Base-by-base conservation (phyloP, 2,329 filamentous ascomycete genomes). In the Arachnomyces sp. region DNA sequence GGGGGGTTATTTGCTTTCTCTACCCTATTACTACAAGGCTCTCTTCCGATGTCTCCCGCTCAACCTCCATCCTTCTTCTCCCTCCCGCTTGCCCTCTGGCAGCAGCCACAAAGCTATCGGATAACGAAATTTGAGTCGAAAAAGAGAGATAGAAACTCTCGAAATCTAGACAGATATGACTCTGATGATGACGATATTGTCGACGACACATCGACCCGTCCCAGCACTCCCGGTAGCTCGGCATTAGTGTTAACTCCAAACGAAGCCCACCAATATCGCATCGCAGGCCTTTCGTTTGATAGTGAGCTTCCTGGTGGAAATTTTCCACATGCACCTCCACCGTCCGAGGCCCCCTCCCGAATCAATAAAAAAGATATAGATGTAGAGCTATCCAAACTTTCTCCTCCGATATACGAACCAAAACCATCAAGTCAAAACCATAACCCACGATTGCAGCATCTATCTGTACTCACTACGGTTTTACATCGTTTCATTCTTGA, bases 401-500 rank as follows among this genome's bases (percentile, higher is more conserved):
- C 58, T 14, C 49, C 55, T 28, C 61, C 61, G 2, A 45, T 66
- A 11, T 64, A 57, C 37, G 44, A 54, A 16, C 56, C 59, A 29
- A 55, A 56, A 18, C 52, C 58, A 33, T 43, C 54, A 30, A 58
- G 54, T 12, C 50, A 55, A 29, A 53, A 58, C 31, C 49, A 52
- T 25, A 64, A 58, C 35, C 50, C 68, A 32, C 66, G 65, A 28
- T 46, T 65, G 17, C 67, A 64, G 13, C 81, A 89, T 61, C 61
- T 90, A 4, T 71, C 75, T 40, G 75, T 81, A 8, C 64, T 94
- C 42, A 79, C 79, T 1, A 72, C 80, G 3, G 68, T 89, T 13
- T 64, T 92, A 50, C 82, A 92, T 59, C 76, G 76, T 28, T 85
- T 81, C 53, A 71, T 95, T 31, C 71, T 81, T 18, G 70, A 77